These are phyloP conservation scores for Boletus tylopilopsis DNA, from an alignment of 768 basidiomycete species.

Conservation along the genomic window DNA sequence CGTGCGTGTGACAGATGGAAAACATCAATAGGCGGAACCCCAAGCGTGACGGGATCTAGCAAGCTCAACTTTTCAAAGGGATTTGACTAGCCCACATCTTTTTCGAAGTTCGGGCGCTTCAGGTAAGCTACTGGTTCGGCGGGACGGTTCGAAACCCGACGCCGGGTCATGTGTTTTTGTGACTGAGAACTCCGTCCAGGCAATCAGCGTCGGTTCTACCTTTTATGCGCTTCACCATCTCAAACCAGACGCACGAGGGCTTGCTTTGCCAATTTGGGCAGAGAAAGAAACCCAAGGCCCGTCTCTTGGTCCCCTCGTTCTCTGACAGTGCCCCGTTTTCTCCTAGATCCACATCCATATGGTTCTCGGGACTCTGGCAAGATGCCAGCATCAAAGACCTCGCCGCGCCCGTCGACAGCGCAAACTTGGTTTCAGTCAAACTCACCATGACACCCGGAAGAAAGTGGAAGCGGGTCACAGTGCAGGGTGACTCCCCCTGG, in stretches of 20 bases:
- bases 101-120: too few relatives aligned
- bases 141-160: background rate
- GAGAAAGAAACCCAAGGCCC: background rate
- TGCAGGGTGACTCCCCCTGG: conserved; percentile 52
- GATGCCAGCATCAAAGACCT: conserved; percentile 21
- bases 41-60: too few relatives aligned
- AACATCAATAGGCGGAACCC: too few relatives aligned
- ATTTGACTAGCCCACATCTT: too few relatives aligned
- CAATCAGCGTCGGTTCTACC: background rate
- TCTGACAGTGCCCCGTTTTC: conserved; percentile 23
- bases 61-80: too few relatives aligned
- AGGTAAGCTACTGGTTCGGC: too few relatives aligned
- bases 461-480: conserved; percentile 44
- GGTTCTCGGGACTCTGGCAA: conserved; percentile 13
- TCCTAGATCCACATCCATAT: conserved; percentile 14
- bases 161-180: background rate
- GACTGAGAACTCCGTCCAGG: background rate
- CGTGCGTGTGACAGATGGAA: conserved; percentile 5
- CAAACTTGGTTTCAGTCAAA: conserved; percentile 17
- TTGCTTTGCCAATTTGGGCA: conserved; percentile 20
- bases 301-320: conserved; percentile 21
- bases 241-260: conserved; percentile 34
- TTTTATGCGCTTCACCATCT: conserved; percentile 29
- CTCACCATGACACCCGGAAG: conserved; percentile 27
- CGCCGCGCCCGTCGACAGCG: background rate